phyloP scores from a whole-genome alignment of 169 alveolate genomes.

The Babesia ovis region DNA sequence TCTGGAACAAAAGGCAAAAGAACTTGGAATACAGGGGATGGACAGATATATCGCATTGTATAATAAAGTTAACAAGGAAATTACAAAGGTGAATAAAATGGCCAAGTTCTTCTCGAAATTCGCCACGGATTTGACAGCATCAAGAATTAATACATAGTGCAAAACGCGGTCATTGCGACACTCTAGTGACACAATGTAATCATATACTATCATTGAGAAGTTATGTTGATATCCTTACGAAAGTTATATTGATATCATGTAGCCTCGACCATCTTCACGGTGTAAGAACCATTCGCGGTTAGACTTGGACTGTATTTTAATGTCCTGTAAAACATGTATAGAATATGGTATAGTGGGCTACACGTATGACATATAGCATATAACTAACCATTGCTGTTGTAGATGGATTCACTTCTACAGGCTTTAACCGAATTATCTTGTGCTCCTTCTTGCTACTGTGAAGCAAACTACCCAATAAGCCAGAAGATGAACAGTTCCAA shows the following conservation, averaged over 20 bases:
- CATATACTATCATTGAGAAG: too few relatives aligned
- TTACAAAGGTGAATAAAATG: slow-evolving; percentile 42
- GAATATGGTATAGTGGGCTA: not conserved
- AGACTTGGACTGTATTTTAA: slow-evolving; percentile 74
- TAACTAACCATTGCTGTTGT: slow-evolving; percentile 32
- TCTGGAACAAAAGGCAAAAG: slow-evolving; percentile 34
- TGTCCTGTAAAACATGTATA: slow-evolving; percentile 47
- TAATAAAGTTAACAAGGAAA: slow-evolving; percentile 57
- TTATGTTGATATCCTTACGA: too few relatives aligned
- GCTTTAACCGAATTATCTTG: slow-evolving; percentile 45
- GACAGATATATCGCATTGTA: slow-evolving; percentile 49
- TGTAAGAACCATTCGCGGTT: slow-evolving; percentile 75
- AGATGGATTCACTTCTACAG: slow-evolving; percentile 20
- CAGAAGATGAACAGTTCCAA: slow-evolving; percentile 69
- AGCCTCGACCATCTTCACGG: slow-evolving; percentile 76
- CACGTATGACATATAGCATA: not conserved
- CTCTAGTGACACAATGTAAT: not conserved
- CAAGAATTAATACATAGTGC: too few relatives aligned
- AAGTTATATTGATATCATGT: slow-evolving; percentile 68
- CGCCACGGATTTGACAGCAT: slow-evolving; percentile 35
- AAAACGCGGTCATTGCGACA: not conserved
- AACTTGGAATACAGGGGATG: slow-evolving; percentile 60
- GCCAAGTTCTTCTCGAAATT: slow-evolving; percentile 62
- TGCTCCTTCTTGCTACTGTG: slow-evolving; percentile 48
- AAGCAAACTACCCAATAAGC: slow-evolving; percentile 55